Percentiles rank a stretch among this genome's conserved stretches.
phyloP scores from a whole-genome alignment of 179 eudicot species.

The Heliamphora pulchella region DNA sequence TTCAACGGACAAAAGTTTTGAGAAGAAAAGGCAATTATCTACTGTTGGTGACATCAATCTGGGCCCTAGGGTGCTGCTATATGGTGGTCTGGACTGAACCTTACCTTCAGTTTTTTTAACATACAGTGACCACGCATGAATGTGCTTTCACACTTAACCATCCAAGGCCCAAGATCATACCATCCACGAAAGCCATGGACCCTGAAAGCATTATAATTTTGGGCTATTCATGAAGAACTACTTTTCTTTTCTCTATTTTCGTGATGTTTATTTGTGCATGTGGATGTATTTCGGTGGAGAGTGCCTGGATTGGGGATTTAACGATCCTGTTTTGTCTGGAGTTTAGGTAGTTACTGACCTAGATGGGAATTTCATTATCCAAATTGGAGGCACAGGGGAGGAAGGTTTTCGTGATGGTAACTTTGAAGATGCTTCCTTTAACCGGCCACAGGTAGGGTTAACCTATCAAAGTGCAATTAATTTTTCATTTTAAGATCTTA shows the following conservation, averaged over 20 bases:
- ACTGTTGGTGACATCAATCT: neutral
- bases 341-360: conserved; percentile 88
- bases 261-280: neutral
- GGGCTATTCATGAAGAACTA: neutral
- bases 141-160: neutral
- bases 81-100: neutral
- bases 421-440: conserved; percentile 83
- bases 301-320: conserved; percentile 2
- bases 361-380: conserved; percentile 76
- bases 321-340: conserved; percentile 16
- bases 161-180: neutral
- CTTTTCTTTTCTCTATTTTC: conserved; percentile 3
- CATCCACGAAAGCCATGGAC: neutral
- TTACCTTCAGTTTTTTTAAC: neutral
- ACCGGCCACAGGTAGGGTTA: conserved; percentile 73
- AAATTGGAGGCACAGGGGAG: conserved; percentile 91
- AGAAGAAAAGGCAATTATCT: neutral
- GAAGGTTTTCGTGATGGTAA: conserved; percentile 91
- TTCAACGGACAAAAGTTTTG: neutral
- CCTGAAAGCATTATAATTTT: neutral
- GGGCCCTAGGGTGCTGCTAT: neutral
- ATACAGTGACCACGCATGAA: neutral
- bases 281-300: neutral
- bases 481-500: neutral
- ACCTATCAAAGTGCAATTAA: neutral